Base-by-base conservation (phyloP, 2,329 filamentous ascomycete species). In the Alternaria sp. region DNA sequence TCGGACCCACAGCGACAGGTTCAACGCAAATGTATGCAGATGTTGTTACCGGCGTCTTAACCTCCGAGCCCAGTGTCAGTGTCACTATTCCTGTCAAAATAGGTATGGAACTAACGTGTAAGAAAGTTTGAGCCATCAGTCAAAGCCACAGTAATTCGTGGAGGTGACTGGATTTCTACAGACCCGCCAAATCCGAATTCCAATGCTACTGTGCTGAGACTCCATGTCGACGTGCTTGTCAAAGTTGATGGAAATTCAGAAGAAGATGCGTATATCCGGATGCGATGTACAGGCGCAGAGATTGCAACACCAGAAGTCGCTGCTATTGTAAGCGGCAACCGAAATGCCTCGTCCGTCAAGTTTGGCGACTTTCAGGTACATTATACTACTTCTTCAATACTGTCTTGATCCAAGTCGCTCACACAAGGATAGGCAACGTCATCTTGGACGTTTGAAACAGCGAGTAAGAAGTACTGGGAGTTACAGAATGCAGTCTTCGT, bases 401-500 rank as follows among this genome's bases (percentile, higher is more conserved):
- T 36, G 9, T 41, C 8, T 41, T n/a, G n/a, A 41, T 5, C 38
- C n/a, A 41, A 12, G 38, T 41, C 38, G 20, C 38, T 36, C n/a
- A 41, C 4, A 9, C 38, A 41, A 4, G 18, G 9, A 12, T 34
- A 59, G 18, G 51, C 56, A 11, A 54, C 26, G 7, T 49, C 51
- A 20, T 38, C 24, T 5, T 55, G 51, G 39, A 54, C 22, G 14
- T 60, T 56, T 26, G 30, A 49, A 30, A 60, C 52, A 2, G 52
- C 51, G n/a, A 58, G 56, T 24, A 20, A n/a, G 8, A 48, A 59
- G 26, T 59, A 49, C 30, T 39, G 32, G 42, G 49, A 59, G 22
- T 39, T 54, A 26, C 49, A 59, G 49, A 59, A 54, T 36, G 36
- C 34, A 3, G 56, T 59, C 14, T 59, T 47, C 53, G 56, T 59